Base-by-base conservation (phyloP, 371 early-diverging fungal genomes). In the Hamiltosporidium magnivora region DNA sequence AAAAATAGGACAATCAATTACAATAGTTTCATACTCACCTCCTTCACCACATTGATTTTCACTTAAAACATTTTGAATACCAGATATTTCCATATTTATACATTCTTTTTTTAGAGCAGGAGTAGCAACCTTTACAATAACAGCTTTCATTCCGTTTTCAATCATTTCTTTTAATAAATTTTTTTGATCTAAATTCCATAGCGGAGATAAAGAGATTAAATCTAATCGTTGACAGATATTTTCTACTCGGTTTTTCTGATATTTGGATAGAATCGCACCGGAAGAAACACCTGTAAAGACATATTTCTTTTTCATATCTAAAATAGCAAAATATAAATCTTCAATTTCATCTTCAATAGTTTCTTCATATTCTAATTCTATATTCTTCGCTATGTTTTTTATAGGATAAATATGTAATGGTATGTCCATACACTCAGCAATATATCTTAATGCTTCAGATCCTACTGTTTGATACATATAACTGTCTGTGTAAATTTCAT, bases 391-490 rank as follows among this genome's bases (percentile, higher is more conserved):
- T 1, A 73, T 74, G 1, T 94, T 93, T 11, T 69, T 74, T 46
- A 94, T 91, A 49, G 85, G 85, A 43, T 84, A 79, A 42, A 89
- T 84, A 72, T 89, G 92, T 39, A 96, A 78, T 12, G 96, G 97
- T 3, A 95, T 74, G 3, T 84, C 85, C 84, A 97, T 85, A 79
- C 90, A 90, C 66, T 91, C 88, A 6, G 89, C 85, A 76, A 91
- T 88, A 44, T 83, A 79, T 39, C 86, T 82, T 25, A 94, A 88
- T 14, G 88, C 87, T 74, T 90, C 91, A 75, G 90, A 89, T 1
- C 97, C 99, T 6, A 96, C 97, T 0, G 96, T 94, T 79, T 99
- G 99, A 77, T 90, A 97, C 91, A 99, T 91, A 83, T 87, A 94
- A 66, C 90, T 90, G 84, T 99, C 99, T 59, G 90, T 71, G 67